A percentile compares a stretch with the other conserved stretches of the same genome.
Evolutionary conservation across 805 yeast species (phyloP).

Genomic region (Pichia cabralensis): DNA sequence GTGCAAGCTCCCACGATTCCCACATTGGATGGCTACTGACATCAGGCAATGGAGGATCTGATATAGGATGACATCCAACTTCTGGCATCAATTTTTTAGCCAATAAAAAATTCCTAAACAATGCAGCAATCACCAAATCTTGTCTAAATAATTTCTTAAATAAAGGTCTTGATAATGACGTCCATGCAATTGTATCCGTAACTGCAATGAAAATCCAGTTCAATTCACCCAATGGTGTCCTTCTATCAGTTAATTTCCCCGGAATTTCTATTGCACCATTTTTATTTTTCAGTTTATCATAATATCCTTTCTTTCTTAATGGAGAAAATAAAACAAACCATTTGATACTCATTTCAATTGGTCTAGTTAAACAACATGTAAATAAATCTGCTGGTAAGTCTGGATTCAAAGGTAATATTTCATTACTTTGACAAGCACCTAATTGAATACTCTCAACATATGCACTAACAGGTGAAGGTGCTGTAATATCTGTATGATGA

Average conservation of each 20-base stretch:
- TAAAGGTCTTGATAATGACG: constrained; percentile 74
- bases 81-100: constrained; percentile 93
- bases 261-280: constrained; percentile 65
- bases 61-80: constrained; percentile 86
- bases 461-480: constrained; percentile 55
- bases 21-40: constrained; percentile 83
- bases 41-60: constrained; percentile 89
- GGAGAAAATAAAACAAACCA: constrained; percentile 88
- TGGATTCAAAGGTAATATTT: constrained; percentile 84
- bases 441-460: constrained; percentile 84
- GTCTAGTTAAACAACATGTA: constrained; percentile 91
- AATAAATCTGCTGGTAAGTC: constrained; percentile 92
- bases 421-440: constrained; percentile 86
- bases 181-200: constrained; percentile 98
- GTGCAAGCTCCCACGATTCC: constrained; percentile 97
- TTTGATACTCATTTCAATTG: constrained; percentile 85
- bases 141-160: constrained; percentile 89
- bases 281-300: constrained; percentile 36
- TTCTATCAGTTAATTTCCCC: constrained; percentile 81
- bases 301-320: constrained; percentile 39
- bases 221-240: constrained; percentile 92
- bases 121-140: constrained; percentile 92
- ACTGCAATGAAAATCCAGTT: constrained; percentile 98
- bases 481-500: constrained; percentile 36
- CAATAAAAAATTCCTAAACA: constrained; percentile 82